Base-by-base conservation (phyloP, 352 stramenopile species). In the Phytophthora kernoviae region DNA sequence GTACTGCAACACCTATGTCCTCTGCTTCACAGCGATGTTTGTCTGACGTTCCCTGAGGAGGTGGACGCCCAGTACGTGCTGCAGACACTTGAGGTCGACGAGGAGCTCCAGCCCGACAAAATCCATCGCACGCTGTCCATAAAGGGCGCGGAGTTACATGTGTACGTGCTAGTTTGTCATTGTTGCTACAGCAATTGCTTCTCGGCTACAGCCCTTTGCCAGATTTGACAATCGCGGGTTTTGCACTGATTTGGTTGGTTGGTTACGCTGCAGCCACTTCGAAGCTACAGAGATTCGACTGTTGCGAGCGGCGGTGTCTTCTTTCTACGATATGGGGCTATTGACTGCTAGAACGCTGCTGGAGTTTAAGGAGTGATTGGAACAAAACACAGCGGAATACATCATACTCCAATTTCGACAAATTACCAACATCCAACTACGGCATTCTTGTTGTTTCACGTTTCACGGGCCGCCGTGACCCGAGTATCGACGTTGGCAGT, bases 251-350 rank as follows among this genome's bases (percentile, higher is more conserved):
- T 57, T 37, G 18, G n/a, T 21, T 47, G 48, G 9, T 34, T 49
- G 48, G 37, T 17, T 62, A 42, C 24, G n/a, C 20, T 66, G 49
- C 58, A 96, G 87, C 33, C 81, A 88, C 58, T 93, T 94, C 58
- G 66, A 90, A 55, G 84, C 87, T 22, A 92, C 81, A 43, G 87
- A 96, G 62, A 87, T 93, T 51, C 84, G 87, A 47, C 65, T 96
- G 54, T 68, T 96, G 56, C 87, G 87, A 47, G 87, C 86, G 17
- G 87, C 87, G 4, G 87, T 93, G 39, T 91, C 84, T 22, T 96
- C 87, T 8, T 96, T 92, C 58, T 96, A 94, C 59, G 87, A 96
- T 48, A 96, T 96, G 84, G 74, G 77, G 22, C 62, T 92, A 34
- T 67, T 96, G 43, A 68, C 87, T 14, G 64, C 82, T 18, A 81